Evolutionary conservation across 306 rosid genomes (phyloP), one percentile per base, ranked within the genome.

Genomic region (Quercus cerris): DNA sequence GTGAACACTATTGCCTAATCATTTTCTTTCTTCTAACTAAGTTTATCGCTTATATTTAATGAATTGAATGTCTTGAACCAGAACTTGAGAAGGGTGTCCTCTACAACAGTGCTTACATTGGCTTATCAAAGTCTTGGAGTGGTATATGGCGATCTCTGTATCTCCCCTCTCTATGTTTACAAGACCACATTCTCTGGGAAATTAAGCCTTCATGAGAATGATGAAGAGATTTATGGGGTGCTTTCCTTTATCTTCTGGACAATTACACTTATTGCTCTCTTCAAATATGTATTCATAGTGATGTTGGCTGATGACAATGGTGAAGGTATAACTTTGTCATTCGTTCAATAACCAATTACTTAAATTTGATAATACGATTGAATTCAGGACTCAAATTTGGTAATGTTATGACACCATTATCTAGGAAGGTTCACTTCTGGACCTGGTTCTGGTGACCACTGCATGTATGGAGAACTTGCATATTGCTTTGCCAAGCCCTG

Each of bases 61-160:
- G 49, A 79, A 44, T 46, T 58, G 81, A 61, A 52, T 56, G 78
- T 83, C 70, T 12, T 74, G 80, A 68, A 81, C 83, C 87, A 89
- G 98, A 81, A 86, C 78, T 54, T 86, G 78, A 90, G 86, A 89
- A 88, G 81, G 59, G 78, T 80, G 30, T 87, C 94, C 13, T 83
- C 82, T 69, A 77, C 85, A 71, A 80, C 83, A 64, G 84, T 92
- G 82, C 87, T 90, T 31, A 85, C 87, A 68, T 75, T 93, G 71
- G 97, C 94, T 25, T 93, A 93, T 80, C 97, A 93, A 81, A 93
- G 97, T 83, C 90, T 93, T 58, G 97, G 97, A 78, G 92, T 93
- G 28, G 96, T 93, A 31, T 93, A 93, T 77, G 97, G 97, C 6
- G 97, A 93, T 83, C 91, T 93, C 63, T 88, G 97, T 54, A 93